phyloP scores from a whole-genome alignment of 2,329 filamentous ascomycete genomes.

The Cordyceps tenuipes region DNA sequence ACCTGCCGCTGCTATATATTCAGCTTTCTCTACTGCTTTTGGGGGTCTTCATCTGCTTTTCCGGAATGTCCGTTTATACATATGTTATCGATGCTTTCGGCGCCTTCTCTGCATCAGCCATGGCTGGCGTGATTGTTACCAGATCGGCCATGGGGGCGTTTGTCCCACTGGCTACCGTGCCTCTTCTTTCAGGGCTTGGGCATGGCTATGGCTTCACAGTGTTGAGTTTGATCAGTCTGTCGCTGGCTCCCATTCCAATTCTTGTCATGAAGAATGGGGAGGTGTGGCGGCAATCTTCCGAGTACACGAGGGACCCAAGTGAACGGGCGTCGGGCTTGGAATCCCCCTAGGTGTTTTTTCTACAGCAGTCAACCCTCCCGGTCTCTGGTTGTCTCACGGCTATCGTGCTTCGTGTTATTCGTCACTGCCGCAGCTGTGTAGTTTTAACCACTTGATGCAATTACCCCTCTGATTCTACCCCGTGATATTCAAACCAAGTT shows the following conservation, averaged over 20 bases:
- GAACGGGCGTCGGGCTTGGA: no score
- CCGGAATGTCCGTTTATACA: not conserved
- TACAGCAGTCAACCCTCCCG: no score
- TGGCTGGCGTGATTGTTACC: constrained; percentile 6
- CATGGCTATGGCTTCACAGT: constrained; percentile 44
- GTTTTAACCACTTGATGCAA: no score
- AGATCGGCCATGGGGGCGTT: constrained; percentile 47
- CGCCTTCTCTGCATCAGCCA: constrained; percentile 2
- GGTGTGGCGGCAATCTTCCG: constrained; percentile 27
- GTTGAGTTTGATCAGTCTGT: constrained; percentile 32
- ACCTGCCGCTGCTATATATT: not conserved
- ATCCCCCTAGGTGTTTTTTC: no score
- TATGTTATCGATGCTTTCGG: constrained; percentile 9
- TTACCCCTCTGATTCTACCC: not conserved
- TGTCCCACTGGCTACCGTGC: constrained; percentile 42
- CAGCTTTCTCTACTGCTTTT: not conserved
- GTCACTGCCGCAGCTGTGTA: no score
- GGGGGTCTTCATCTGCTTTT: not conserved
- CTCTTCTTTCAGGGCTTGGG: constrained; percentile 39
- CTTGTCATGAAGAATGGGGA: constrained; percentile 42
- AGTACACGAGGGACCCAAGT: not conserved
- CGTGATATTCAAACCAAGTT: not conserved
- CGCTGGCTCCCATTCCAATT: constrained; percentile 42
- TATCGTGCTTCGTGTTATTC: no score
- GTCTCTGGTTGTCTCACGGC: no score